Percentiles rank a stretch among this genome's conserved stretches.
Conservation (phyloP, 176 grass and related monocot species). For the Themeda triandra region DNA sequence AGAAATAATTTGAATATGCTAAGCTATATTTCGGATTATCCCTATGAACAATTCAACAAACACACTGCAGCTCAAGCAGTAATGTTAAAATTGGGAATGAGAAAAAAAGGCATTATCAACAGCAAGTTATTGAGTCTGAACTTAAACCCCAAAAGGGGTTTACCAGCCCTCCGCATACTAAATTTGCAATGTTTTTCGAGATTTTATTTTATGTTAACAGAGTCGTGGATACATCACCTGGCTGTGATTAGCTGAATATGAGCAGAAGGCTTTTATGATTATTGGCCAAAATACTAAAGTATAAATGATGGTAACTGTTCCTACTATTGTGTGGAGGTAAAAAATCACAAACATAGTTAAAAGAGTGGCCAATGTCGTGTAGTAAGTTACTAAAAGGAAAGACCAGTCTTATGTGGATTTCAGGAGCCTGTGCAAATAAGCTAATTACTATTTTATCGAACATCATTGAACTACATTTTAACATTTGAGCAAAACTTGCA, state of each 20-base stretch:
- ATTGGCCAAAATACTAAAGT: not conserved
- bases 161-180: not conserved
- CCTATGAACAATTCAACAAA: not conserved
- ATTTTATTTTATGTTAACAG: not conserved
- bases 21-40: not conserved
- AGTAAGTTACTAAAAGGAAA: not conserved
- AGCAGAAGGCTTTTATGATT: not conserved
- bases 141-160: not conserved
- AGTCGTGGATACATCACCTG: not conserved
- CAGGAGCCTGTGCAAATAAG: not conserved
- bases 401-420: not conserved
- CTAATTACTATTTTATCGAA: slow-evolving; percentile 1
- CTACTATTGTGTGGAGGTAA: not conserved
- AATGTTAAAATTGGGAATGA: not conserved
- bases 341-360: not conserved
- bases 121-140: not conserved
- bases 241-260: not conserved
- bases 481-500: not conserved
- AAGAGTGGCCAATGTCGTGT: not conserved
- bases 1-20: not conserved
- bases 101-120: not conserved
- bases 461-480: not conserved
- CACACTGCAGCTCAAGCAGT: not conserved
- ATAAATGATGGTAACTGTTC: not conserved
- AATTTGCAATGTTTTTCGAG: not conserved